phyloP scores from a whole-genome alignment of 257 asterid species.

The Gardenia jasminoides region DNA sequence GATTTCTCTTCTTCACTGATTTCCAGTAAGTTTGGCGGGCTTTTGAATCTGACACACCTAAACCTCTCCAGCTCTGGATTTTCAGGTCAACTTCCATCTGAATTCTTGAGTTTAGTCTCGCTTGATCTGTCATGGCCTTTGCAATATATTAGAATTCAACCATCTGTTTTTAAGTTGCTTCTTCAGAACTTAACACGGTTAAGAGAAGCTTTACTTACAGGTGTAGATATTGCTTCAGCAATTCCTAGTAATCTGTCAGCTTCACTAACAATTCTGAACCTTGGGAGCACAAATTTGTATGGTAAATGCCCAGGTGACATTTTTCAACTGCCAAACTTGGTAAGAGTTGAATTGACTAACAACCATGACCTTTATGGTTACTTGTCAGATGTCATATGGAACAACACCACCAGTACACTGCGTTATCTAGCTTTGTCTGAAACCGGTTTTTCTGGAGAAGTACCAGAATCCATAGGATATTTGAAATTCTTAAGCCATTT shows the following conservation, averaged over 20 bases:
- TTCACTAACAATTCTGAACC: constrained; percentile 16
- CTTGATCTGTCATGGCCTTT: constrained; percentile 12
- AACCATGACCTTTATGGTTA: constrained; percentile 18
- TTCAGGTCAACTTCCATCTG: constrained; percentile 21
- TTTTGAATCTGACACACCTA: constrained; percentile 14
- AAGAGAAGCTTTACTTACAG: constrained; percentile 15
- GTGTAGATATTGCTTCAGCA: constrained; percentile 13
- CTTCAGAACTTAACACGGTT: constrained; percentile 28
- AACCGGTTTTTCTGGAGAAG: constrained; percentile 19
- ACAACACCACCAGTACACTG: constrained; percentile 18
- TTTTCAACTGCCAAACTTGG: constrained; percentile 22
- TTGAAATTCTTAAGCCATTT: constrained; percentile 12
- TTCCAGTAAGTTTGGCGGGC: background rate
- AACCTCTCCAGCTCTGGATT: constrained; percentile 17
- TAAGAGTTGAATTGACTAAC: constrained; percentile 1
- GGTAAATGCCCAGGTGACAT: constrained; percentile 20
- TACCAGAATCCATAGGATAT: constrained; percentile 26
- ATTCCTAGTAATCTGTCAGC: constrained; percentile 24
- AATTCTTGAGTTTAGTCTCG: constrained; percentile 14
- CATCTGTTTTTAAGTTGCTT: constrained; percentile 22
- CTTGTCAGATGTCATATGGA: constrained; percentile 20
- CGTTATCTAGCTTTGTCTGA: constrained; percentile 12
- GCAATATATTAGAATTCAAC: constrained; percentile 11
- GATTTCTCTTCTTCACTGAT: constrained; percentile 23
- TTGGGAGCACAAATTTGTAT: constrained; percentile 11